Evolutionary conservation across 179 eudicot species (phyloP).

Genomic region (Silene coronaria): DNA sequence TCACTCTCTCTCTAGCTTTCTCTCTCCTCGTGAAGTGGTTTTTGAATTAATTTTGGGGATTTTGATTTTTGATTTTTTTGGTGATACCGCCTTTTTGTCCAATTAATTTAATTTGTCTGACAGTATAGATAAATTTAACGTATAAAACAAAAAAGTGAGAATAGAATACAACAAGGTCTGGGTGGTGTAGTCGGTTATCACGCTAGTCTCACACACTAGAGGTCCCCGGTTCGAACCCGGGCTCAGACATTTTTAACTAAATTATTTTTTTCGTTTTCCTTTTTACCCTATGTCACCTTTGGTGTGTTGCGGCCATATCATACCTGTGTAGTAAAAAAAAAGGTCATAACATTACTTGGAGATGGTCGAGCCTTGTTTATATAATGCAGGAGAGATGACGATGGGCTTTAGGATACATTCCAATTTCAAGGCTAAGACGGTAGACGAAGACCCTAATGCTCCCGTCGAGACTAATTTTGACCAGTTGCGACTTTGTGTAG

Average conservation of each 20-base stretch:
- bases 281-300: no score
- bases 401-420: not conserved
- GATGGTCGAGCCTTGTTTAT: not conserved
- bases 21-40: not conserved
- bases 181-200: conserved; percentile 99
- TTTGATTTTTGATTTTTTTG: conserved; percentile 11
- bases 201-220: conserved; percentile 99
- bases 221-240: conserved; percentile 99
- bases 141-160: no score
- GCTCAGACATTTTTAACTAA: conserved; percentile 62
- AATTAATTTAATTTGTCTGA: no score
- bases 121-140: no score
- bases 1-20: not conserved
- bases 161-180: conserved; percentile 39
- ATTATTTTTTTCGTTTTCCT: no score
- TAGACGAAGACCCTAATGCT: not conserved
- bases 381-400: not conserved
- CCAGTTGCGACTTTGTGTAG: not conserved
- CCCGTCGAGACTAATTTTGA: not conserved
- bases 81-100: not conserved
- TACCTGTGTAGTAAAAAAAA: no score
- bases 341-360: no score
- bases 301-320: no score
- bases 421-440: not conserved
- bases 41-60: conserved; percentile 7